A percentile compares a stretch with the other conserved stretches of the same genome.
Conservation (phyloP, 148 eudicot genomes). For the Linanthus parryae region DNA sequence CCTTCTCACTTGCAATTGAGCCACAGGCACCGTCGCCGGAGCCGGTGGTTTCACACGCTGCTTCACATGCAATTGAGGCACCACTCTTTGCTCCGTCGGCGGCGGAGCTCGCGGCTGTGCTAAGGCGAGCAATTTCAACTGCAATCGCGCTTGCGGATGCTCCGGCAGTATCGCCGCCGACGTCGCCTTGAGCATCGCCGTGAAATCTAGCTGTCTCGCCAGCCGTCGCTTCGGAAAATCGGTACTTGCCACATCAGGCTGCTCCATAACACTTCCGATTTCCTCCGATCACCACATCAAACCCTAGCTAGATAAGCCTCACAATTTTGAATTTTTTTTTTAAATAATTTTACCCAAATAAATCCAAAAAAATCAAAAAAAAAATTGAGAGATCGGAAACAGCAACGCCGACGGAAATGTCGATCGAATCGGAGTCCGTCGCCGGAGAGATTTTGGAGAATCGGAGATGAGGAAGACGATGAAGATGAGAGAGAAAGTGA, state of each 20-base stretch:
- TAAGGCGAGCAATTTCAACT: conserved; percentile 17
- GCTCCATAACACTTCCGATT: conserved; percentile 28
- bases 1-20: conserved; percentile 4
- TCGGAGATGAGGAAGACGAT: background rate
- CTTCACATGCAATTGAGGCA: background rate
- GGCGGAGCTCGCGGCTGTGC: conserved; percentile 4
- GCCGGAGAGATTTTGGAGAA: background rate
- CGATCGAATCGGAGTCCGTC: background rate
- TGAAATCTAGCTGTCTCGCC: conserved; percentile 53
- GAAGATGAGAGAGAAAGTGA: conserved; percentile 6
- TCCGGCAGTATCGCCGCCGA: conserved; percentile 19
- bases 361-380: no score
- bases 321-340: background rate
- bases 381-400: no score
- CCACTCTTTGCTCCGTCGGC: background rate
- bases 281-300: background rate
- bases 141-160: conserved; percentile 24
- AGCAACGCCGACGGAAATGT: no score
- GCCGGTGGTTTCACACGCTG: background rate
- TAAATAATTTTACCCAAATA: no score
- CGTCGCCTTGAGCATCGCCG: conserved; percentile 23
- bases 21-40: background rate
- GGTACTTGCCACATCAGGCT: conserved; percentile 23
- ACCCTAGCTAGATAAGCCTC: background rate
- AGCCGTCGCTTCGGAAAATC: conserved; percentile 23